These are phyloP conservation scores for Phytophthora idaei DNA, from an alignment of 352 stramenopile genomes.

Conservation along the genomic window DNA sequence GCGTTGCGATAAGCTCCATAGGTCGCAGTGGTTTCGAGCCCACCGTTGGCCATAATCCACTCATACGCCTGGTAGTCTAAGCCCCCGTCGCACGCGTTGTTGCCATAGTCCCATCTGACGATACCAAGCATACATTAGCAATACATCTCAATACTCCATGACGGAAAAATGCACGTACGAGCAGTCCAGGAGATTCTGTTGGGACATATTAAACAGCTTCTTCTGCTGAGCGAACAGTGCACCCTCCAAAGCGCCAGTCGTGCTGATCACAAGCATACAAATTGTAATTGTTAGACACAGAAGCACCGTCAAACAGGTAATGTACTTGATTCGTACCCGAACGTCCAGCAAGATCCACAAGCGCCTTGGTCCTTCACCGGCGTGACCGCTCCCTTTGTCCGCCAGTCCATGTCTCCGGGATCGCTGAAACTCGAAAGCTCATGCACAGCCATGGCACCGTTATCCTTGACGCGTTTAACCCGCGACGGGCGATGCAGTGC, in stretches of 20 bases:
- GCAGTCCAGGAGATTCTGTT: conserved; percentile 92
- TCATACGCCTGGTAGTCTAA: conserved; percentile 91
- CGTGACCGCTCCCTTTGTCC: conserved; percentile 84
- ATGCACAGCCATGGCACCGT: conserved; percentile 61
- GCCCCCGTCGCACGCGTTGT: conserved; percentile 90
- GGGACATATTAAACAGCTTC: conserved; percentile 82
- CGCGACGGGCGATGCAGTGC: conserved; percentile 47
- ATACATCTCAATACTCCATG: background rate
- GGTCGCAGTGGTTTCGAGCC: conserved; percentile 76
- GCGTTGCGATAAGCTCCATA: conserved; percentile 90
- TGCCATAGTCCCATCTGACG: conserved; percentile 87
- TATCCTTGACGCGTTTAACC: conserved; percentile 64
- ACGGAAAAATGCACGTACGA: conserved; percentile 52
- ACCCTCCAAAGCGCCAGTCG: conserved; percentile 82
- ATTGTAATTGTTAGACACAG: conserved; percentile 8
- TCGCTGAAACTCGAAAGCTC: conserved; percentile 40
- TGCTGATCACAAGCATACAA: conserved; percentile 43
- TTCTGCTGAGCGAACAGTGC: conserved; percentile 72
- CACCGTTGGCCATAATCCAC: conserved; percentile 86
- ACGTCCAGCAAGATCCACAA: conserved; percentile 94
- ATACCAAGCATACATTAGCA: conserved; percentile 8
- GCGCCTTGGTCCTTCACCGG: conserved; percentile 92
- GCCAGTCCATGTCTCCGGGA: conserved; percentile 88
- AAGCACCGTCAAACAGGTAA: background rate
- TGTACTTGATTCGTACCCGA: conserved; percentile 48